phyloP scores from a whole-genome alignment of 345 rosid species.

The Salix viminalis region DNA sequence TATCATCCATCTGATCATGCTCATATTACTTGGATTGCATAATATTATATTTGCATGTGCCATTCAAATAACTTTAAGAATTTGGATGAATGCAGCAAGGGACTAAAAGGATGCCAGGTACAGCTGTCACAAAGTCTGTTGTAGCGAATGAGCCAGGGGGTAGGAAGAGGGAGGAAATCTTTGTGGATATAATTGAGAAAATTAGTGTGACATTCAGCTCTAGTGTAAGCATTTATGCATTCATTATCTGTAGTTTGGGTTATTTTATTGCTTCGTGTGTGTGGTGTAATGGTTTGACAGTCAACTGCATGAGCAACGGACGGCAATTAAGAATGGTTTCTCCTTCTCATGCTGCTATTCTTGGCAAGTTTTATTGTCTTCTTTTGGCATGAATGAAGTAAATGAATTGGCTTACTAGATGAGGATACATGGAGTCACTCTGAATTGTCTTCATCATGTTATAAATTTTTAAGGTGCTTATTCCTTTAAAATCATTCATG shows the following conservation, averaged over 20 bases:
- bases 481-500: not conserved
- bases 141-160: slow-evolving; percentile 98
- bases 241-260: not conserved
- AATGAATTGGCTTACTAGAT: too few relatives aligned
- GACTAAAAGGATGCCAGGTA: slow-evolving; percentile 93
- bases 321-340: too few relatives aligned
- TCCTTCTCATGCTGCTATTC: too few relatives aligned
- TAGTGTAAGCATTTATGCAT: slow-evolving; percentile 56
- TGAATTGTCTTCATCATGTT: not conserved
- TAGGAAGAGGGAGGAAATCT: slow-evolving; percentile 94
- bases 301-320: not conserved
- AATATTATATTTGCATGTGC: not conserved
- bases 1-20: slow-evolving; percentile 5
- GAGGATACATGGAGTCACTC: not conserved
- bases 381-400: too few relatives aligned
- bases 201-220: slow-evolving; percentile 98
- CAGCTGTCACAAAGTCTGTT: slow-evolving; percentile 94
- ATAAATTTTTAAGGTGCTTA: not conserved
- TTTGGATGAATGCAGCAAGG: slow-evolving; percentile 71
- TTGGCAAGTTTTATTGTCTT: too few relatives aligned
- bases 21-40: not conserved
- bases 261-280: not conserved
- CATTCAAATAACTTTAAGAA: slow-evolving; percentile 19
- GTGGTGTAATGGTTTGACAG: not conserved
- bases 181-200: slow-evolving; percentile 96